Conservation (phyloP, 2,329 filamentous ascomycete species). For the Curvularia eragrostidis region DNA sequence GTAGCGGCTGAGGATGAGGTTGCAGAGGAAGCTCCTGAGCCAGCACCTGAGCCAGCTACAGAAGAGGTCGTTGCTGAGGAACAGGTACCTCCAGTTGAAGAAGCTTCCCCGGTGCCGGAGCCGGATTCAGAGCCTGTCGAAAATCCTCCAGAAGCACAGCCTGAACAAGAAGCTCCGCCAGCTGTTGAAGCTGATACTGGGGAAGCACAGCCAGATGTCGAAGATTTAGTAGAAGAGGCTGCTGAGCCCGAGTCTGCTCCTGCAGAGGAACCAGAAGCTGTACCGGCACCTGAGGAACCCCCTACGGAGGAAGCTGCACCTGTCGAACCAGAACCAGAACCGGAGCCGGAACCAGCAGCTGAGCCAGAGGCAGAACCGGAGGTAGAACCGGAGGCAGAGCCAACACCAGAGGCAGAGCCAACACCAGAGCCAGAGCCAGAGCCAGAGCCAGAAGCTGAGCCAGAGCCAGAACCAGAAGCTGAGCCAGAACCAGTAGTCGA, state of each 20-base stretch:
- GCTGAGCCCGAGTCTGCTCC: background rate
- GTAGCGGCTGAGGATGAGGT: slow-evolving; percentile 4
- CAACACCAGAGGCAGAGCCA: background rate
- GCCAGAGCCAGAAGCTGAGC: background rate
- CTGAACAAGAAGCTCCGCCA: slow-evolving; percentile 6
- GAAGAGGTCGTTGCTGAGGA: slow-evolving; percentile 5
- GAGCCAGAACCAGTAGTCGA: background rate
- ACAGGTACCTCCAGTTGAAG: background rate
- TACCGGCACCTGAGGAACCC: background rate
- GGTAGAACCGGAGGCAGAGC: background rate
- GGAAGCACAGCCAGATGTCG: slow-evolving; percentile 11
- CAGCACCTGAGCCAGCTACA: slow-evolving; percentile 1
- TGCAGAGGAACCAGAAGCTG: slow-evolving; percentile 1
- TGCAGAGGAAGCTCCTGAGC: slow-evolving; percentile 5
- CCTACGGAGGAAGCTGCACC: slow-evolving; percentile 1
- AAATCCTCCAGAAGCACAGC: background rate
- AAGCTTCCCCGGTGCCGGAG: background rate
- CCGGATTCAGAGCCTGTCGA: background rate
- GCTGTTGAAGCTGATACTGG: background rate
- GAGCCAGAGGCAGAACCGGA: background rate
- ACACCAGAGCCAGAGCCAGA: background rate
- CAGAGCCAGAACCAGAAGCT: background rate
- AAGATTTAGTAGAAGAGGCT: background rate
- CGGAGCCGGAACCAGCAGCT: background rate
- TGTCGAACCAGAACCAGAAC: background rate